Conservation (phyloP, 2,329 filamentous ascomycete genomes). For the Cordyceps cateniannulata region DNA sequence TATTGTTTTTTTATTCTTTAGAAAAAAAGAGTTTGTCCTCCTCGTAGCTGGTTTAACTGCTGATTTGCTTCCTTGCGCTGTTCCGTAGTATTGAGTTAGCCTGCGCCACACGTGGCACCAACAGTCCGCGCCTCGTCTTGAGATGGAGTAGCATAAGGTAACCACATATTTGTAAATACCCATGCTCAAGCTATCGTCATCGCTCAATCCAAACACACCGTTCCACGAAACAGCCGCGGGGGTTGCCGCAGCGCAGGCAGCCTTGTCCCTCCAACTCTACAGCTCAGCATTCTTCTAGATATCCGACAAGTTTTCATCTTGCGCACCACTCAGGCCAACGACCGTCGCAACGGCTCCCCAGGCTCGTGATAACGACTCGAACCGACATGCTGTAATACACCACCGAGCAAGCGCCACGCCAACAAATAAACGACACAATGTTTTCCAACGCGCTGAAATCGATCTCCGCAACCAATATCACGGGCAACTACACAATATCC, state of each 20-base stretch:
- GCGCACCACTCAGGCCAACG: not conserved
- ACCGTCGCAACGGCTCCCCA: not conserved
- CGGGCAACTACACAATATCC: conserved; percentile 80
- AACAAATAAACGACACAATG: conserved; percentile 50
- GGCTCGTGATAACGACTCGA: conserved; percentile 10
- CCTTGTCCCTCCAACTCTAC: not conserved
- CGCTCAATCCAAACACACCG: not conserved
- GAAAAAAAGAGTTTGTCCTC: too few relatives aligned
- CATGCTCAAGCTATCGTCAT: conserved; percentile 8
- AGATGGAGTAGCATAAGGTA: not conserved
- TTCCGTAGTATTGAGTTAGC: not conserved
- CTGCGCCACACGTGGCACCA: conserved; percentile 11
- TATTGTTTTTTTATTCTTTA: too few relatives aligned
- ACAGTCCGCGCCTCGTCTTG: not conserved
- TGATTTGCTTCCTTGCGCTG: not conserved
- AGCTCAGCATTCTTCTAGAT: not conserved
- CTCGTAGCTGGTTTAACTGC: not conserved
- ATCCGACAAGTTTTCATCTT: not conserved
- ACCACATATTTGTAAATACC: not conserved
- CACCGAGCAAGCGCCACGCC: not conserved
- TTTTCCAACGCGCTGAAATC: conserved; percentile 92
- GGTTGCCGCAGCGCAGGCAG: not conserved
- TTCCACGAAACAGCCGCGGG: not conserved
- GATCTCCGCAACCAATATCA: conserved; percentile 84
- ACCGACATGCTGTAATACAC: conserved; percentile 9